Percentiles rank a stretch among this genome's conserved stretches.
These are phyloP conservation scores for Lichtheimia corymbifera DNA, from an alignment of 371 early-diverging fungal species.

Conservation along the genomic window DNA sequence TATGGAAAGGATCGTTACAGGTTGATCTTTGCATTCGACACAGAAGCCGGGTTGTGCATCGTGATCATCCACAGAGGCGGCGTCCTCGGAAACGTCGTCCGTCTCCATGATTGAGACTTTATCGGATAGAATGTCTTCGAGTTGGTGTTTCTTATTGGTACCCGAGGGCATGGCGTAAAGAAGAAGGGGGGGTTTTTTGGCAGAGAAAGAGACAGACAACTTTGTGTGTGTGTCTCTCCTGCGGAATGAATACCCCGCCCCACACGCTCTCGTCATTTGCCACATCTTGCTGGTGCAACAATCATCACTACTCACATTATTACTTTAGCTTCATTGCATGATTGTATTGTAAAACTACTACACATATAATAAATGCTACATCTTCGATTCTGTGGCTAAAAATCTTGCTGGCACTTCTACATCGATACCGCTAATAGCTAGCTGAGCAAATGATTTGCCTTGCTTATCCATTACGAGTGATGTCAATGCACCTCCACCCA, in stretches of 20 bases:
- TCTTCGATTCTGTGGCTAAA: constrained; percentile 25
- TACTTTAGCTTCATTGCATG: too few relatives aligned
- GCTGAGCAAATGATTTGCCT: constrained; percentile 75
- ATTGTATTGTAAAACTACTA: too few relatives aligned
- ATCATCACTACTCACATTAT: too few relatives aligned
- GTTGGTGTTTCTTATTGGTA: constrained; percentile 31
- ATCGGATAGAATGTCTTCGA: constrained; percentile 47
- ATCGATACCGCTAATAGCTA: constrained; percentile 54
- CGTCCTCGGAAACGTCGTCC: constrained; percentile 36
- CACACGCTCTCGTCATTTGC: too few relatives aligned
- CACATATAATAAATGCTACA: constrained; percentile 26
- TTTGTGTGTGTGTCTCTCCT: too few relatives aligned
- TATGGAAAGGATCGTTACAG: constrained; percentile 22
- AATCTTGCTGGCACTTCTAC: constrained; percentile 60
- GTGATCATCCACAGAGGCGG: constrained; percentile 25
- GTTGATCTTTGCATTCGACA: constrained; percentile 89
- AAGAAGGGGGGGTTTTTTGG: not conserved
- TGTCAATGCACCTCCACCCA: constrained; percentile 74
- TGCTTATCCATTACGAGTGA: constrained; percentile 69
- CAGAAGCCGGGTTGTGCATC: constrained; percentile 69
- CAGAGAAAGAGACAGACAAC: not conserved
- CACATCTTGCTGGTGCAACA: too few relatives aligned
- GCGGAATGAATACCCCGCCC: too few relatives aligned
- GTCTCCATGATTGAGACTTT: constrained; percentile 52
- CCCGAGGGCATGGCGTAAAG: constrained; percentile 21